Evolutionary conservation across 148 eudicot species (phyloP), one percentile per base, ranked within the genome.

Genomic region (Silene conica): DNA sequence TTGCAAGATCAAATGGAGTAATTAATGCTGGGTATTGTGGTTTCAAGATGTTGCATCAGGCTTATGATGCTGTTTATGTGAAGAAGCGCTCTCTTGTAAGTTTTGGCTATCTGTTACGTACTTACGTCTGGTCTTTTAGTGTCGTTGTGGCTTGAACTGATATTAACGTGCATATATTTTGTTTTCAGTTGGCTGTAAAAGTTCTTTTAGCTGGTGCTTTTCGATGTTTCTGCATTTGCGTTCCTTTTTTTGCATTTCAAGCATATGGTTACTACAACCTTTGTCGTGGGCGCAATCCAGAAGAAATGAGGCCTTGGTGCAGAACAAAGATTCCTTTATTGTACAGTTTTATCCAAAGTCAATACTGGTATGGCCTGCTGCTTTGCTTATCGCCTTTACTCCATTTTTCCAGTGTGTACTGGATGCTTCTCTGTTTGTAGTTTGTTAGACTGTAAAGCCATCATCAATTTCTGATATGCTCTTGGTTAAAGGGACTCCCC

Each of bases 281-380:
- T 16, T 95, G 98, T 83, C 63, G 70, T 71, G 90, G 85, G 69
- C 85, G 60, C 31, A 52, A 72, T 73, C 76, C 80, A 25, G 92
- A 83, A 79, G 86, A 84, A 74, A 50, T 84, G 80, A 90, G 97
- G 76, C 90, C 92, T 45, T 95, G 98, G 98, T 95, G 98, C 93
- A 90, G 86, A 73, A 82, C 86, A 70, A 88, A 79, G 82, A 31
- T 90, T 79, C 98, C 98, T 77, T 80, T 89, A 70, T 76, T 92
- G 46, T 95, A 95, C 85, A 86, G 86, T 78, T 92, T 83, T 82
- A 90, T 95, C 79, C 98, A 95, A 83, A 85, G 92, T 81, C 93
- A 80, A 76, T 95, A 95, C 78, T 95, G 98, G 98, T 95, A 95
- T 71, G 79, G 16, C 16, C 10, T 71, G 13, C 70, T 23, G 14